These are phyloP conservation scores for Russula compacta DNA, from an alignment of 768 basidiomycete genomes.

Conservation along the genomic window DNA sequence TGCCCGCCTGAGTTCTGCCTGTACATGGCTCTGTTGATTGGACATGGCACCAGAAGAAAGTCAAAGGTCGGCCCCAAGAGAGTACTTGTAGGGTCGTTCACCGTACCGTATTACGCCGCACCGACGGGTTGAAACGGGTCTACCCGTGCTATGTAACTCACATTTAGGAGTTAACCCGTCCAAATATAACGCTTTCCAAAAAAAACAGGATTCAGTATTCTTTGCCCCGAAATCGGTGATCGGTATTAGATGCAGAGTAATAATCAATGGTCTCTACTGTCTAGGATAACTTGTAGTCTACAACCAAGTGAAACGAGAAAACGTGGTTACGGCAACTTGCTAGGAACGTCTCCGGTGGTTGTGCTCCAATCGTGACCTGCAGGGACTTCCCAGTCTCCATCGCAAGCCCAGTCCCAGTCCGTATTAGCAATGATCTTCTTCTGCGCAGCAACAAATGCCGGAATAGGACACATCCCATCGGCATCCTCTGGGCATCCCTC, in stretches of 20 bases:
- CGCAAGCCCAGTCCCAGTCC: conserved; percentile 70
- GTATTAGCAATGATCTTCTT: conserved; percentile 52
- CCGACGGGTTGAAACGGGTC: no score
- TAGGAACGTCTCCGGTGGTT: conserved; percentile 56
- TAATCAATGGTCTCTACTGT: background rate
- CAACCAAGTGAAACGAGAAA: background rate
- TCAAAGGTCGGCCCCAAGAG: no score
- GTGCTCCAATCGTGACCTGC: conserved; percentile 63
- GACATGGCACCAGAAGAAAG: no score
- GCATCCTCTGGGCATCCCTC: conserved; percentile 61
- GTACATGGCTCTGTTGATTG: no score
- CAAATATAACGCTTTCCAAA: no score
- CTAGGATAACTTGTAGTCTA: background rate
- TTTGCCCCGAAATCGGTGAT: no score
- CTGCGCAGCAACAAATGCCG: conserved; percentile 62
- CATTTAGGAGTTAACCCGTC: no score
- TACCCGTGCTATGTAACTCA: no score
- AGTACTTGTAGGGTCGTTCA: no score
- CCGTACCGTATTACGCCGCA: no score
- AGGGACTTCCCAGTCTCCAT: conserved; percentile 67
- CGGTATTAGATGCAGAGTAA: background rate
- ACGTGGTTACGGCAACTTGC: background rate
- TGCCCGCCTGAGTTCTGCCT: no score
- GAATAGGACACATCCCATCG: conserved; percentile 71
- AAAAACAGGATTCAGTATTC: background rate